These are phyloP conservation scores for Oryza australiensis DNA, from an alignment of 176 grass and related monocot species.

Conservation along the genomic window DNA sequence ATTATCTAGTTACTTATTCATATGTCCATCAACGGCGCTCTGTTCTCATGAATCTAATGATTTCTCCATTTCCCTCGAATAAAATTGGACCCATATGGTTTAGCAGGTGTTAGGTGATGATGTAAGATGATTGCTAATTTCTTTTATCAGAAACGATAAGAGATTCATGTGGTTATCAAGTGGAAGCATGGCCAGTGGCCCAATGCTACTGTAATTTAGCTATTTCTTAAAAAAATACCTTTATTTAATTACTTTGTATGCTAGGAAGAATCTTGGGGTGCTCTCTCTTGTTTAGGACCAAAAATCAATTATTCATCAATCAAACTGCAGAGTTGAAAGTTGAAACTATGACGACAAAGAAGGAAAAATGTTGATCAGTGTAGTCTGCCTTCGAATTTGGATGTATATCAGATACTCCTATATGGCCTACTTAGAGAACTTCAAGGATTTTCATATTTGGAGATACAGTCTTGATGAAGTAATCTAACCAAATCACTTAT, in stretches of 20 bases:
- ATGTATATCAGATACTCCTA: background rate
- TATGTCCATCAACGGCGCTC: slow-evolving; percentile 34
- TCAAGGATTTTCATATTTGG: background rate
- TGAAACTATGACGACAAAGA: slow-evolving; percentile 11
- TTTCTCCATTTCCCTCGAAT: slow-evolving; percentile 29
- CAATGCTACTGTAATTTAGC: background rate
- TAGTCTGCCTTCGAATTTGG: background rate
- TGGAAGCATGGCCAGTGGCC: slow-evolving; percentile 8
- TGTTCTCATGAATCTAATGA: slow-evolving; percentile 43
- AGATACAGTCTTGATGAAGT: background rate
- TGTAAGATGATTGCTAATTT: slow-evolving; percentile 41
- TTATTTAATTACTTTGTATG: slow-evolving; percentile 25
- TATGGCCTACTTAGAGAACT: background rate
- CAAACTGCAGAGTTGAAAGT: background rate
- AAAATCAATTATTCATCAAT: slow-evolving; percentile 20
- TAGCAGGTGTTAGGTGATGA: slow-evolving; percentile 43
- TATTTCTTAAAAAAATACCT: background rate
- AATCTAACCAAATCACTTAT: background rate
- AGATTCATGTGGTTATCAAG: slow-evolving; percentile 32
- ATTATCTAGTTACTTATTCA: slow-evolving; percentile 30
- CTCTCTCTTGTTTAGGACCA: slow-evolving; percentile 40
- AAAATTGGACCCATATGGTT: slow-evolving; percentile 41
- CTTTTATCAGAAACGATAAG: slow-evolving; percentile 21
- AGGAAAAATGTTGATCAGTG: background rate
- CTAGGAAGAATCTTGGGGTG: slow-evolving; percentile 28